phyloP scores from a whole-genome alignment of 768 basidiomycete genomes.

The Tricholoma furcatifolium region DNA sequence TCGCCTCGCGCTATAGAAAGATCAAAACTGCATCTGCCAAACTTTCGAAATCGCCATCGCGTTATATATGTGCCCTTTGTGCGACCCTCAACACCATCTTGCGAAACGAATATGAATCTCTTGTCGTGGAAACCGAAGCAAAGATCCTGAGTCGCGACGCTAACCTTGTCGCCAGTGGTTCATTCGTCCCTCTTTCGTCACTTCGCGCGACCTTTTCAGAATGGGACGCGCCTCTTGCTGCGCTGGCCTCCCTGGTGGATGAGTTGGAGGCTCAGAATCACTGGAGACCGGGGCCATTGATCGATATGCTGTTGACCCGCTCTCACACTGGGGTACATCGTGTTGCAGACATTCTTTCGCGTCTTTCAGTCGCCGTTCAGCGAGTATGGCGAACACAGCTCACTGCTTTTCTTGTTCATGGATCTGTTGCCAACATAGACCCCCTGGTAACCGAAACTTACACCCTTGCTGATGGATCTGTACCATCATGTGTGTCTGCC shows the following conservation, averaged over 20 bases:
- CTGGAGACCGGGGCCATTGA: slow-evolving; percentile 77
- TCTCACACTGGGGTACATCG: slow-evolving; percentile 79
- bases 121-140: slow-evolving; percentile 79
- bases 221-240: slow-evolving; percentile 86
- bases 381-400: slow-evolving; percentile 83
- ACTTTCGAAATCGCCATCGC: slow-evolving; percentile 59
- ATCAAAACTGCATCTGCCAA: slow-evolving; percentile 57
- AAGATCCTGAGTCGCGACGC: slow-evolving; percentile 76
- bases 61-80: slow-evolving; percentile 79
- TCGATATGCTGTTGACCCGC: slow-evolving; percentile 72
- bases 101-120: slow-evolving; percentile 74
- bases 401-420: slow-evolving; percentile 75
- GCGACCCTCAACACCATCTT: slow-evolving; percentile 72
- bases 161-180: slow-evolving; percentile 71
- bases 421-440: slow-evolving; percentile 68
- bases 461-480: slow-evolving; percentile 57
- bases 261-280: slow-evolving; percentile 53
- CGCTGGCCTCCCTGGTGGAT: slow-evolving; percentile 63
- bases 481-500: slow-evolving; percentile 73
- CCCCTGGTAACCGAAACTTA: slow-evolving; percentile 66
- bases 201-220: slow-evolving; percentile 80
- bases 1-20: slow-evolving; percentile 73
- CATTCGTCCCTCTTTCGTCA: slow-evolving; percentile 84
- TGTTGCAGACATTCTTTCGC: slow-evolving; percentile 67
- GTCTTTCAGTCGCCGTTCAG: slow-evolving; percentile 74